Conservation (phyloP, 139 green algal genomes). For the Yamagishiella unicocca region DNA sequence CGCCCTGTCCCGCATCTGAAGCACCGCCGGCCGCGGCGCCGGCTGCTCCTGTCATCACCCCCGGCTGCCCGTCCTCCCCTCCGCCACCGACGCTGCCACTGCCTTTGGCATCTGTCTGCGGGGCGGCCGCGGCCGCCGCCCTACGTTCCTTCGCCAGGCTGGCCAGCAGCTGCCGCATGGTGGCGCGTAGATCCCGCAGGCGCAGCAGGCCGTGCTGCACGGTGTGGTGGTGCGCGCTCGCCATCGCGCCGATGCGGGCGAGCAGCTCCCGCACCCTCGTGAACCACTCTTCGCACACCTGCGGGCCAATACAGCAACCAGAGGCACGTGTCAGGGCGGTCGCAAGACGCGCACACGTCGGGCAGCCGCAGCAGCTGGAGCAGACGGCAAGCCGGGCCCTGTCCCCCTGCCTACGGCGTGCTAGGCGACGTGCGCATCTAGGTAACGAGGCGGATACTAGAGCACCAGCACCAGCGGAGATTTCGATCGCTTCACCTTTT, state of each 20-base stretch:
- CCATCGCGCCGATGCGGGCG: constrained; percentile 52
- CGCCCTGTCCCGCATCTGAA: neutral
- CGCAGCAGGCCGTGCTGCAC: constrained; percentile 42
- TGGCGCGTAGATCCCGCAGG: constrained; percentile 15
- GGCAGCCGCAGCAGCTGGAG: too few relatives aligned
- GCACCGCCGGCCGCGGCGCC: neutral
- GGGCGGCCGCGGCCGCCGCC: constrained; percentile 22
- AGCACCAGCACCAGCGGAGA: too few relatives aligned
- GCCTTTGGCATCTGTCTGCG: neutral
- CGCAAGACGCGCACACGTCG: too few relatives aligned
- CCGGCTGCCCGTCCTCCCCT: neutral
- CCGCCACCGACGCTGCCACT: neutral
- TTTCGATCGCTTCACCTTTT: too few relatives aligned
- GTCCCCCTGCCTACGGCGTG: too few relatives aligned
- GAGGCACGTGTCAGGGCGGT: too few relatives aligned
- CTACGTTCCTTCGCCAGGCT: constrained; percentile 11
- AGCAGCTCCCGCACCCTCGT: constrained; percentile 59
- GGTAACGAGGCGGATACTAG: too few relatives aligned
- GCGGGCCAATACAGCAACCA: too few relatives aligned
- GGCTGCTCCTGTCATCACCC: neutral
- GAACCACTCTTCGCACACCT: constrained; percentile 87
- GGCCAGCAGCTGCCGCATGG: constrained; percentile 21
- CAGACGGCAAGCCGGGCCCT: too few relatives aligned
- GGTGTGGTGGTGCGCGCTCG: constrained; percentile 48
- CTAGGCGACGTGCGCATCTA: too few relatives aligned